Conservation (phyloP, 2,329 filamentous ascomycete genomes). For the Macroventuria anomochaeta region DNA sequence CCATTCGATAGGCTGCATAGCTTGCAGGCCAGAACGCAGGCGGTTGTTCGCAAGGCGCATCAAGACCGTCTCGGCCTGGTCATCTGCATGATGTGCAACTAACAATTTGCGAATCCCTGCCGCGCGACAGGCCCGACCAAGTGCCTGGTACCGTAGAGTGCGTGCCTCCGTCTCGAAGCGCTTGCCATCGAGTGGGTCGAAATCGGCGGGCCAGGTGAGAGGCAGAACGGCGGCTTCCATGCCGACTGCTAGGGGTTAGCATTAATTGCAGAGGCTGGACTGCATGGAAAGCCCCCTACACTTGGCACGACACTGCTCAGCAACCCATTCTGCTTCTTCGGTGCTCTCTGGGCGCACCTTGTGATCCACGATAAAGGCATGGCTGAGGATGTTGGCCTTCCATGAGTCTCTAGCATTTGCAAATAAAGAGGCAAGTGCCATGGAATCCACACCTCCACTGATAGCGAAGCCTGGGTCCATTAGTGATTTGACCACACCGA, state of each 20-base stretch:
- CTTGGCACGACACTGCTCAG: constrained; percentile 52
- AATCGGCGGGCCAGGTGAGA: constrained; percentile 48
- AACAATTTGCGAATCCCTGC: constrained; percentile 67
- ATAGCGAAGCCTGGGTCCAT: constrained; percentile 68
- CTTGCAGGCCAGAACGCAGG: constrained; percentile 71
- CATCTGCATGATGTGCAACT: constrained; percentile 86
- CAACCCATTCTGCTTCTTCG: constrained; percentile 61
- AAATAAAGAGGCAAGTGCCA: constrained; percentile 85
- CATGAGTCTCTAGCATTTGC: constrained; percentile 33
- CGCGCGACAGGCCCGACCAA: constrained; percentile 67
- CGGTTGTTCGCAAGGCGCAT: constrained; percentile 76
- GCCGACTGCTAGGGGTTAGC: constrained; percentile 32
- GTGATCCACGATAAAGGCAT: constrained; percentile 68
- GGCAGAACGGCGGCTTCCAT: constrained; percentile 43
- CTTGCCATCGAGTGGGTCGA: constrained; percentile 55
- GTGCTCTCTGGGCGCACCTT: constrained; percentile 61
- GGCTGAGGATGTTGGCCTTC: constrained; percentile 41
- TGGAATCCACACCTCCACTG: constrained; percentile 96
- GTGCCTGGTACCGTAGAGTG: constrained; percentile 71
- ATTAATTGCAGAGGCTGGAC: neutral
- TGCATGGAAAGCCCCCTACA: constrained; percentile 45
- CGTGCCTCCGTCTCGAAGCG: constrained; percentile 82
- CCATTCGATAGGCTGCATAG: constrained; percentile 68
- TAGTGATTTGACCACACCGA: constrained; percentile 3
- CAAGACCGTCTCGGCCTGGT: constrained; percentile 88